Base-by-base conservation (phyloP, 164 flowering plant genomes). In the Chimonanthus salicifolius region DNA sequence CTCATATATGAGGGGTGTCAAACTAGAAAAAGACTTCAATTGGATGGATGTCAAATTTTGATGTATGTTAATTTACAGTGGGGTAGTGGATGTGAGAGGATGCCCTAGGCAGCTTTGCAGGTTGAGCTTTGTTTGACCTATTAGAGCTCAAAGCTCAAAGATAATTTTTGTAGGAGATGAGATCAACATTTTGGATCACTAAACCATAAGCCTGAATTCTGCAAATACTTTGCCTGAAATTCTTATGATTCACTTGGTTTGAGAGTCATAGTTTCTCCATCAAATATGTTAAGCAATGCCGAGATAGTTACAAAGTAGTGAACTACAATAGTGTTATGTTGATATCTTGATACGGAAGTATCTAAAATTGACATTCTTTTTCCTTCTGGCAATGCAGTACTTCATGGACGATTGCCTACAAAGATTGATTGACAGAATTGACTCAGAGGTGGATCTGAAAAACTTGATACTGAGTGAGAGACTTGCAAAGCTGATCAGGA, bases 331-430 rank as follows among this genome's bases (percentile, higher is more conserved):
- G 62, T 20, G 60, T 11, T 54, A 54, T 54, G 60, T 10, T 10
- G 60, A 54, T 10, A 11, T 2, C 11, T 54, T n/a, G 2, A 54
- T 11, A 54, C 5, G 60, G 16, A 4, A 54, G n/a, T 33, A 21
- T 21, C 33, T 21, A 33, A 68, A 18, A 18, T 47, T 47, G 50
- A 69, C 62, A n/a, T 15, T 8, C 65, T 64, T n/a, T 20, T 33
- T 66, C 65, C 16, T 7, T 73, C 5, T 58, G 45, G 44, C 58
- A 45, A 20, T 79, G 33, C 94, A 95, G 99, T 93, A 79, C 85
- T 96, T 95, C 87, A 94, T 96, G 99, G 99, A 96, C 81, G 94
- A 88, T 7, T 92, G 99, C 85, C 85, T 96, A 69, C 88, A 92
- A 73, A 89, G 78, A 80, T 85, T 92, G 71, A 84, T 89, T 64